Conservation (phyloP, 345 rosid genomes). For the Acer saccharum region DNA sequence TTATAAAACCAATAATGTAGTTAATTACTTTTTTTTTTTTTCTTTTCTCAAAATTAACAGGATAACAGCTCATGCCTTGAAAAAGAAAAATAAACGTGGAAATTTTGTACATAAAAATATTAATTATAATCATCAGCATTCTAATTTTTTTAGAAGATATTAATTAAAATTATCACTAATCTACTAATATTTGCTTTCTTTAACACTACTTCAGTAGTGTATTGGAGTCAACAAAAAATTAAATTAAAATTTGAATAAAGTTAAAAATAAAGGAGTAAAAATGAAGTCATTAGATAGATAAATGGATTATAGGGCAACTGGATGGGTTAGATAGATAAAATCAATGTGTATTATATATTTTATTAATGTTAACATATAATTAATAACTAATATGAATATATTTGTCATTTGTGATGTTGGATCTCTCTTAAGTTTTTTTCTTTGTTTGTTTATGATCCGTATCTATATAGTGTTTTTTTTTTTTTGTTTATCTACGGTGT, state of each 20-base stretch:
- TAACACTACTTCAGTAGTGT: neutral
- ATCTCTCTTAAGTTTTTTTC: neutral
- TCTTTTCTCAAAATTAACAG: too few relatives aligned
- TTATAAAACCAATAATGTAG: too few relatives aligned
- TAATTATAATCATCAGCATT: too few relatives aligned
- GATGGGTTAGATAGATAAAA: neutral
- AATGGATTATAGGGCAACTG: neutral
- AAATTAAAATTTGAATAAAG: neutral
- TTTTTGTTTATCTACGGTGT: neutral
- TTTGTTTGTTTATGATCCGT: too few relatives aligned
- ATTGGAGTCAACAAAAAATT: neutral
- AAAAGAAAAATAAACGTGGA: neutral
- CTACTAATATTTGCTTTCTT: neutral
- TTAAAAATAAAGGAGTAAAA: neutral
- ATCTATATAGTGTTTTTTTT: too few relatives aligned
- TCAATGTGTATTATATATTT: neutral
- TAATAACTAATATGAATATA: neutral
- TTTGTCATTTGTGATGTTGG: neutral
- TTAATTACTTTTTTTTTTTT: too few relatives aligned
- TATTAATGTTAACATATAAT: neutral
- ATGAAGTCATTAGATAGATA: conserved; percentile 1
- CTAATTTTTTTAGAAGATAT: too few relatives aligned
- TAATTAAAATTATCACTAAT: too few relatives aligned
- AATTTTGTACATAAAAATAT: neutral
- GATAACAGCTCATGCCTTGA: neutral